Evolutionary conservation across 2,329 filamentous ascomycete genomes (phyloP).

Genomic region (Calonectria crousiana): DNA sequence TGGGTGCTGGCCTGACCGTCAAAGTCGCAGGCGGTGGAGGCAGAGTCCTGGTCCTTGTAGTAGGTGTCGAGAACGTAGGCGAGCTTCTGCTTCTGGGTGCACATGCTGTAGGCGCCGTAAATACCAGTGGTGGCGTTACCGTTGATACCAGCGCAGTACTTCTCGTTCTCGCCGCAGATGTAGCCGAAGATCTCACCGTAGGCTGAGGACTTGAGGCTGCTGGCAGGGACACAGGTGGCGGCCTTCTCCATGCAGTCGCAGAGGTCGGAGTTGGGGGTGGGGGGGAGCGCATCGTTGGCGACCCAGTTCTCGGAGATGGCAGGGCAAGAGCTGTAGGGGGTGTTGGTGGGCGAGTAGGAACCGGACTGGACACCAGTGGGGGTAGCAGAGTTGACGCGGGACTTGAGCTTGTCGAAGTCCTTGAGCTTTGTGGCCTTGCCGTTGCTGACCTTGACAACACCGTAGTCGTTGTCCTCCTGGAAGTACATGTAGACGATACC

Average conservation of each 20-base stretch:
- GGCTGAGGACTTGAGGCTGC: constrained; percentile 66
- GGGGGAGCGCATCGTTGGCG: constrained; percentile 76
- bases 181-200: constrained; percentile 79
- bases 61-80: constrained; percentile 81
- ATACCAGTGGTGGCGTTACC: constrained; percentile 75
- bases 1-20: constrained; percentile 72
- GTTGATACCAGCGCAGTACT: constrained; percentile 76
- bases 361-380: constrained; percentile 75
- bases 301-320: constrained; percentile 74
- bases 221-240: constrained; percentile 63
- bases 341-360: constrained; percentile 81
- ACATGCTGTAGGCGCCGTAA: constrained; percentile 86
- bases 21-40: constrained; percentile 76
- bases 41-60: constrained; percentile 69
- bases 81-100: constrained; percentile 76
- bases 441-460: constrained; percentile 75
- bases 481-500: constrained; percentile 99
- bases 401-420: constrained; percentile 81
- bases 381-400: constrained; percentile 74
- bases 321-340: constrained; percentile 76
- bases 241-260: constrained; percentile 90
- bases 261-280: constrained; percentile 80
- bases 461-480: constrained; percentile 90
- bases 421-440: constrained; percentile 73
- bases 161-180: constrained; percentile 72